These are phyloP conservation scores for Solanum tarapatanum DNA, from an alignment of 257 asterid genomes.

Conservation along the genomic window DNA sequence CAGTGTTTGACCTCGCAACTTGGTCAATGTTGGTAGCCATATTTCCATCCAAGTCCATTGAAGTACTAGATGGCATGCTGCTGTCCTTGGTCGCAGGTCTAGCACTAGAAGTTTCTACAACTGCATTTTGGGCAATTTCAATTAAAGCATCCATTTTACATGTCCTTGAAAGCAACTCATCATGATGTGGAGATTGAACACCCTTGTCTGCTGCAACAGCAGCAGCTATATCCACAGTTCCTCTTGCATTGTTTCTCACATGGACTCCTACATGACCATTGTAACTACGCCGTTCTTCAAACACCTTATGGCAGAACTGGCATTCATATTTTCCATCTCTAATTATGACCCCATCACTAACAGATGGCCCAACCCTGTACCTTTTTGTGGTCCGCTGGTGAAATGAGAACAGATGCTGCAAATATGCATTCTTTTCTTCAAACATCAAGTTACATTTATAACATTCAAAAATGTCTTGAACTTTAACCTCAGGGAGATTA, in stretches of 20 bases:
- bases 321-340: conserved; percentile 84
- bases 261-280: conserved; percentile 85
- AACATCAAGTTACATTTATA: conserved; percentile 64
- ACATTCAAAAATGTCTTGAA: conserved; percentile 75
- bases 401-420: conserved; percentile 74
- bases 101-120: conserved; percentile 21
- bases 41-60: conserved; percentile 29
- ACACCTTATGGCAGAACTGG: conserved; percentile 89
- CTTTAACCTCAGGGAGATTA: conserved; percentile 83
- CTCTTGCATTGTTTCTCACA: conserved; percentile 55
- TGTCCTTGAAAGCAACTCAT: conserved; percentile 21
- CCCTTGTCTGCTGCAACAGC: conserved; percentile 16
- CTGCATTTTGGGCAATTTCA: conserved; percentile 46
- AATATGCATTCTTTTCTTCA: conserved; percentile 56
- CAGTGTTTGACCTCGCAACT: conserved; percentile 20
- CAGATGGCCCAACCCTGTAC: conserved; percentile 51
- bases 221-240: conserved; percentile 26
- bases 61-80: conserved; percentile 16
- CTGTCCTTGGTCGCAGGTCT: conserved; percentile 18
- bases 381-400: conserved; percentile 81
- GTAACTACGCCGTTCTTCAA: conserved; percentile 68
- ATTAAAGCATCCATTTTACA: conserved; percentile 42
- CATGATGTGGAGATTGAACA: conserved; percentile 25
- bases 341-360: conserved; percentile 74
- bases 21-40: conserved; percentile 15